Conservation (phyloP, 2,329 filamentous ascomycete genomes). For the Neocucurbitaria cava region DNA sequence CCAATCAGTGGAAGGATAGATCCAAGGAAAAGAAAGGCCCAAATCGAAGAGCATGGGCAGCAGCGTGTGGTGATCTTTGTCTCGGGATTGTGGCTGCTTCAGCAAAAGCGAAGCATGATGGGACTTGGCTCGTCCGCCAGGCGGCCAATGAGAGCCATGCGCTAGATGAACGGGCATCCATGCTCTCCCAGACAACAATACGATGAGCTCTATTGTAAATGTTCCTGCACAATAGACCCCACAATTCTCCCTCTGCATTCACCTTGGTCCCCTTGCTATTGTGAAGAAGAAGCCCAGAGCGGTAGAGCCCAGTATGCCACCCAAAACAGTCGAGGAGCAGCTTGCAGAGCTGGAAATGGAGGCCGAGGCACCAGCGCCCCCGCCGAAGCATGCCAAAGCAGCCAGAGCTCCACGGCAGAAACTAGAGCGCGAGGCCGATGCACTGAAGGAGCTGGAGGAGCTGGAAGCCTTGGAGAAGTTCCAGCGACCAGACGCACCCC, state of each 20-base stretch:
- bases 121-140: constrained; percentile 27
- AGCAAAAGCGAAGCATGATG: constrained; percentile 35
- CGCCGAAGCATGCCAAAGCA: constrained; percentile 50
- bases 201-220: constrained; percentile 2
- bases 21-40: constrained; percentile 22
- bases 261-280: background rate
- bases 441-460: constrained; percentile 86
- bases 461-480: constrained; percentile 60
- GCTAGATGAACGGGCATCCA: constrained; percentile 33
- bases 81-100: constrained; percentile 42
- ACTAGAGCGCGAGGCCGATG: constrained; percentile 66
- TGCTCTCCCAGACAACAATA: constrained; percentile 17
- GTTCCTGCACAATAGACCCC: background rate
- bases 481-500: constrained; percentile 66
- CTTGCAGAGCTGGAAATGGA: constrained; percentile 53
- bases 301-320: constrained; percentile 33
- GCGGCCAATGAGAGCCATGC: constrained; percentile 30
- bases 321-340: constrained; percentile 56
- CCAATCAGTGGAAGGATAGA: constrained; percentile 17
- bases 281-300: background rate
- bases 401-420: constrained; percentile 54
- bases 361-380: constrained; percentile 43
- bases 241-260: background rate
- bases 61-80: constrained; percentile 46
- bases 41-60: constrained; percentile 27